phyloP scores from a whole-genome alignment of 805 yeast genomes.

The Barnettozyma siamensis region DNA sequence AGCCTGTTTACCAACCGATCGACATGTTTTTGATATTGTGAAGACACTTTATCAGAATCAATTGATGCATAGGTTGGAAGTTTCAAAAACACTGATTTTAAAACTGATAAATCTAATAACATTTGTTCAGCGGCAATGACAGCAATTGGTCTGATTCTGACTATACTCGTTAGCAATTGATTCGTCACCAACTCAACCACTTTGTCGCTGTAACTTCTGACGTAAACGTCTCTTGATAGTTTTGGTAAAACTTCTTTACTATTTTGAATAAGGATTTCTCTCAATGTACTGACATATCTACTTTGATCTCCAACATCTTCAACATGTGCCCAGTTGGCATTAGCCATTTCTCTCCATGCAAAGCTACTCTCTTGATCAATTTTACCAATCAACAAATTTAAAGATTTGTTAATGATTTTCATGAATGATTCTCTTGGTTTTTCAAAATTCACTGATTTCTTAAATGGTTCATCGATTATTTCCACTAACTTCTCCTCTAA shows the following conservation, averaged over 20 bases:
- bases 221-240: slow-evolving; percentile 64
- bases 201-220: slow-evolving; percentile 70
- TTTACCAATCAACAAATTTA: slow-evolving; percentile 49
- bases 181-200: slow-evolving; percentile 58
- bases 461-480: slow-evolving; percentile 35
- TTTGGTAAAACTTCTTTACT: slow-evolving; percentile 45
- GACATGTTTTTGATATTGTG: slow-evolving; percentile 38
- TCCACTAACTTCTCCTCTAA: slow-evolving; percentile 55
- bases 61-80: slow-evolving; percentile 17
- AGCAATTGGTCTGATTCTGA: slow-evolving; percentile 60
- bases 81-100: slow-evolving; percentile 47
- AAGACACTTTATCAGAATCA: slow-evolving; percentile 15
- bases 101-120: slow-evolving; percentile 59
- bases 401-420: slow-evolving; percentile 51
- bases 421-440: slow-evolving; percentile 50
- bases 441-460: slow-evolving; percentile 46
- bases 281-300: slow-evolving; percentile 57
- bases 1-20: slow-evolving; percentile 36
- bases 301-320: slow-evolving; percentile 69
- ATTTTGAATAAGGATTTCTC: slow-evolving; percentile 39
- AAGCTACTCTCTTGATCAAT: slow-evolving; percentile 56
- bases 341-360: slow-evolving; percentile 79
- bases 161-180: slow-evolving; percentile 52
- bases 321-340: slow-evolving; percentile 65
- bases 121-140: slow-evolving; percentile 77